These are phyloP conservation scores for Tricholoma terreum DNA, from an alignment of 768 basidiomycete genomes.

Conservation along the genomic window DNA sequence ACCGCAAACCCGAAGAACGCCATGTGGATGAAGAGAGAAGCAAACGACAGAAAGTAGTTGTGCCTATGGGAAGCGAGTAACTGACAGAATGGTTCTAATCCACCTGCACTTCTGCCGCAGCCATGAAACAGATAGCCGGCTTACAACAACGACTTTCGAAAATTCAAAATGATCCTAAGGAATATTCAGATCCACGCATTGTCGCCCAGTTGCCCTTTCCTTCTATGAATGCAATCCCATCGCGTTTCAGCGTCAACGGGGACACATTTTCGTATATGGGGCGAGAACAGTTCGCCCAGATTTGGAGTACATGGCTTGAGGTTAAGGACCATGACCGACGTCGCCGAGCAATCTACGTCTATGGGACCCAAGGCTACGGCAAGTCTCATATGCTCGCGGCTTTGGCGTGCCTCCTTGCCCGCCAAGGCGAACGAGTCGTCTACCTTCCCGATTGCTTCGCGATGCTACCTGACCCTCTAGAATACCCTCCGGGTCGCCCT, in stretches of 20 bases:
- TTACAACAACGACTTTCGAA: no score
- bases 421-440: neutral
- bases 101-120: no score
- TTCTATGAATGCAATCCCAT: neutral
- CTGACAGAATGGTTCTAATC: no score
- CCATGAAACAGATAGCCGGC: no score
- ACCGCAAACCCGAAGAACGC: no score
- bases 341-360: neutral
- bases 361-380: neutral
- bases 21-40: no score
- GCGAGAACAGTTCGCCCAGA: neutral
- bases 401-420: neutral
- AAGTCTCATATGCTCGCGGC: neutral
- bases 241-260: neutral
- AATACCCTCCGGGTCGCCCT: no score
- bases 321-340: no score
- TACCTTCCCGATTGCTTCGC: neutral
- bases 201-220: neutral
- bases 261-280: neutral
- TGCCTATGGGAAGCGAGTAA: no score
- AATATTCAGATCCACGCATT: neutral
- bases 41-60: no score
- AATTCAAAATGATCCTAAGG: neutral
- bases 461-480: neutral
- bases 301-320: neutral